Percentiles rank a stretch among this genome's conserved stretches.
Evolutionary conservation across 73 alveolate genomes (phyloP).

Genomic region (Paramecium caudatum): DNA sequence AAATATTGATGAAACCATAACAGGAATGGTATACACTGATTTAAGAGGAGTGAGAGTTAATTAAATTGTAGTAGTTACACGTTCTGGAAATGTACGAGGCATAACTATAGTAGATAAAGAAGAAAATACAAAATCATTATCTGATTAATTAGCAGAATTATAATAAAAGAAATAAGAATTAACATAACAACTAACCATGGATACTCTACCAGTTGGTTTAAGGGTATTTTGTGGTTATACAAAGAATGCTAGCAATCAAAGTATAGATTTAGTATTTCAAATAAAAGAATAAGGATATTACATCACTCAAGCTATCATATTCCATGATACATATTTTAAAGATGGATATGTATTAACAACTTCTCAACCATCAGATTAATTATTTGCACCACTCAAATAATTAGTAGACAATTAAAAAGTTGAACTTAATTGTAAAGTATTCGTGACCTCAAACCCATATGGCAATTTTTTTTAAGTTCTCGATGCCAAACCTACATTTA

Average conservation of each 20-base stretch:
- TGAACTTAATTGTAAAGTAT: not conserved
- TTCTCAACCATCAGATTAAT: slow-evolving; percentile 19
- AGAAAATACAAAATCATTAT: not conserved
- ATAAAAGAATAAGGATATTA: not conserved
- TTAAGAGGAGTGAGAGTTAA: slow-evolving; percentile 34
- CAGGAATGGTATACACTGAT: slow-evolving; percentile 35
- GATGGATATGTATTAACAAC: slow-evolving; percentile 58
- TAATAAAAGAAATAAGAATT: slow-evolving; percentile 20
- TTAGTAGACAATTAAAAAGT: not conserved
- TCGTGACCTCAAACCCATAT: slow-evolving; percentile 37
- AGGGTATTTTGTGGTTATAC: not conserved
- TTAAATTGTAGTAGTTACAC: not conserved
- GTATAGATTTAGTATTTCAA: slow-evolving; percentile 34
- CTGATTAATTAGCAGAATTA: slow-evolving; percentile 4
- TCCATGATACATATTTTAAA: slow-evolving; percentile 65
- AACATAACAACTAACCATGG: not conserved
- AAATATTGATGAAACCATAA: not conserved
- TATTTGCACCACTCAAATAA: not conserved
- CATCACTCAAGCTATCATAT: slow-evolving; percentile 46
- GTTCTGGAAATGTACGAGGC: slow-evolving; percentile 36
- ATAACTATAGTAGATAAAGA: slow-evolving; percentile 38
- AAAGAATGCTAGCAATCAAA: not conserved
- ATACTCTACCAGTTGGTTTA: not conserved
- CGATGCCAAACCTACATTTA: not conserved
- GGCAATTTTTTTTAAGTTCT: slow-evolving; percentile 47